Percentiles rank a stretch among this genome's conserved stretches.
Conservation (phyloP, 139 green algal genomes). For the Chlorella sp. region DNA sequence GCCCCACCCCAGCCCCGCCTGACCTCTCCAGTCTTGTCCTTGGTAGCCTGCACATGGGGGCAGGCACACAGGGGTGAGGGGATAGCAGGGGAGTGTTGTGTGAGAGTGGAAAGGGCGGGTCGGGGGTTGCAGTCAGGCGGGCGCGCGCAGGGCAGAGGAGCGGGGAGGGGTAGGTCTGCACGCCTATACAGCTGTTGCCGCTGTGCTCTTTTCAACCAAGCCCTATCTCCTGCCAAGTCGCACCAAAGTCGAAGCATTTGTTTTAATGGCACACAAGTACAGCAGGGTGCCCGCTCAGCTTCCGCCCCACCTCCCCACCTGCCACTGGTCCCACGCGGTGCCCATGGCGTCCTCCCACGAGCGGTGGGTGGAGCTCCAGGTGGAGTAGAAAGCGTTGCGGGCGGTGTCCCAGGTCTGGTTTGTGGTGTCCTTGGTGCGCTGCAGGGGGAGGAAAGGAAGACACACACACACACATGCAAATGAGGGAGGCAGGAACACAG, state of each 20-base stretch:
- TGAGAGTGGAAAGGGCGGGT: too few relatives aligned
- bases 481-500: background rate
- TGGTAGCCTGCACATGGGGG: constrained; percentile 18
- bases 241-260: too few relatives aligned
- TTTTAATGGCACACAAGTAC: too few relatives aligned
- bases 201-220: too few relatives aligned
- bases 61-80: background rate
- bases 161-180: too few relatives aligned
- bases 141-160: too few relatives aligned
- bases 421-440: constrained; percentile 37
- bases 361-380: constrained; percentile 19
- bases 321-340: constrained; percentile 40
- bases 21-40: constrained; percentile 43
- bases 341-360: constrained; percentile 36
- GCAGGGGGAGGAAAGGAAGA: background rate
- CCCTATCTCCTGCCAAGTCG: too few relatives aligned
- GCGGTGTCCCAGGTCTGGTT: constrained; percentile 45
- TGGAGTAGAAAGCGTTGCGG: constrained; percentile 5
- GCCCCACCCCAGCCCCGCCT: background rate
- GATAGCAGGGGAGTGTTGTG: too few relatives aligned
- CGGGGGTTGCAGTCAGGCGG: too few relatives aligned
- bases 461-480: background rate
- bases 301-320: too few relatives aligned
- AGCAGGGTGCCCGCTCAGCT: too few relatives aligned
- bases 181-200: too few relatives aligned